phyloP scores from a whole-genome alignment of 1,284 basidiomycete species.

The Ceratobasidium sp. region DNA sequence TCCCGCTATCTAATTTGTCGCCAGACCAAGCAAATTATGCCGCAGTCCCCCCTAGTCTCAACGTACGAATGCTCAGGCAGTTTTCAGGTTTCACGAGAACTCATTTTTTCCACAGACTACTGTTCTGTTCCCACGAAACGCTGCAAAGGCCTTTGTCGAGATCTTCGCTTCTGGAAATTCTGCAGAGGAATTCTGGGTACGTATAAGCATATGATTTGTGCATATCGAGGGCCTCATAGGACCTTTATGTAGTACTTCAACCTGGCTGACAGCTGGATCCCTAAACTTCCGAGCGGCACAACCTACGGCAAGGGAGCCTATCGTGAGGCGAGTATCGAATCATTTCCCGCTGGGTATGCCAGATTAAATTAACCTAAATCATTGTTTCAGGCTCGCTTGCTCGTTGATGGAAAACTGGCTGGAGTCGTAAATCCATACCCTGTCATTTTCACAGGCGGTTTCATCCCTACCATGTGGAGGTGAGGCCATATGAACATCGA shows the following conservation, averaged over 20 bases:
- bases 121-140: slow-evolving; percentile 71
- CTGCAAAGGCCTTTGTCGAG: slow-evolving; percentile 73
- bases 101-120: slow-evolving; percentile 58
- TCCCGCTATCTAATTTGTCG: slow-evolving; percentile 69
- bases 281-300: slow-evolving; percentile 60
- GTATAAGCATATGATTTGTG: slow-evolving; percentile 39
- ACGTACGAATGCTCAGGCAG: slow-evolving; percentile 54
- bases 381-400: slow-evolving; percentile 55
- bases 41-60: slow-evolving; percentile 74
- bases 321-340: slow-evolving; percentile 63
- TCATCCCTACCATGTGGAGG: slow-evolving; percentile 76
- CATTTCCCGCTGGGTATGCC: too few species aligned
- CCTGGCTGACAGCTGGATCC: slow-evolving; percentile 65
- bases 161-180: slow-evolving; percentile 75
- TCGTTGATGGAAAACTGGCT: slow-evolving; percentile 76
- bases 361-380: background rate
- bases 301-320: slow-evolving; percentile 72
- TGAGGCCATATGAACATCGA: slow-evolving; percentile 46
- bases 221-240: slow-evolving; percentile 33
- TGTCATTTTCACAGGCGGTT: slow-evolving; percentile 82
- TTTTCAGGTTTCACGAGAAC: background rate
- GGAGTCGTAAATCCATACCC: slow-evolving; percentile 80
- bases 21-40: slow-evolving; percentile 71
- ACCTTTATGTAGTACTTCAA: slow-evolving; percentile 68
- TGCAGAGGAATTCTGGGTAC: slow-evolving; percentile 79